Conservation (phyloP, 306 rosid genomes). For the Spatholobus suberectus region DNA sequence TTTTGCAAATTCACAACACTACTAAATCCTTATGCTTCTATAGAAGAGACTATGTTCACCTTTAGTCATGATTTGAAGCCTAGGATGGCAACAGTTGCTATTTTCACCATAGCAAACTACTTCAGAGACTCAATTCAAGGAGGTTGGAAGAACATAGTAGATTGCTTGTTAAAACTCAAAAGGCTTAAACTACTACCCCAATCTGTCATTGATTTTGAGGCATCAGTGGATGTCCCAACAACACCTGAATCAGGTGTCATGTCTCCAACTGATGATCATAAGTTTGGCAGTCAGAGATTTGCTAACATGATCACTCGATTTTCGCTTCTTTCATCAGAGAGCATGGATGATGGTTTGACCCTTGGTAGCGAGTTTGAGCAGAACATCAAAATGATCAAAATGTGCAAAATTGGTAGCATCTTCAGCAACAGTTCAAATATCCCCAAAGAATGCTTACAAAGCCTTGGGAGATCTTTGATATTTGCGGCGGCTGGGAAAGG, state of each 20-base stretch:
- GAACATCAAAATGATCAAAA: conserved; percentile 77
- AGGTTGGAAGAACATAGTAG: conserved; percentile 91
- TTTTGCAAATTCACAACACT: conserved; percentile 88
- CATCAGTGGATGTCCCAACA: conserved; percentile 37
- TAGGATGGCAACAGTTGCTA: conserved; percentile 82
- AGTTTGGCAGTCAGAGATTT: conserved; percentile 50
- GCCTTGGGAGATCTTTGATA: conserved; percentile 78
- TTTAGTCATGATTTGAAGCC: conserved; percentile 90
- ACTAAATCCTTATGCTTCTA: conserved; percentile 88
- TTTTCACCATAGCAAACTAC: conserved; percentile 80
- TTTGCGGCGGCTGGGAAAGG: conserved; percentile 95
- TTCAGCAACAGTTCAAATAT: conserved; percentile 68
- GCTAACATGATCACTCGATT: conserved; percentile 57
- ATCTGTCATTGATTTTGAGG: conserved; percentile 69
- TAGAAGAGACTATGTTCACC: conserved; percentile 83
- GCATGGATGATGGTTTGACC: conserved; percentile 62
- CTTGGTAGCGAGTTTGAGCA: conserved; percentile 86
- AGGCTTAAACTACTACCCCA: conserved; percentile 78
- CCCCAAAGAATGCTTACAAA: conserved; percentile 68
- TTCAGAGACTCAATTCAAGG: conserved; percentile 76
- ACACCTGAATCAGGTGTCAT: conserved; percentile 54
- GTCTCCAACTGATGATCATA: conserved; percentile 56
- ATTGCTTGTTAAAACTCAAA: conserved; percentile 89
- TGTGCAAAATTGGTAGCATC: conserved; percentile 76
- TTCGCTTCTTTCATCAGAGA: conserved; percentile 66